Conservation (phyloP, 1,284 basidiomycete species). For the Abortiporus biennis region DNA sequence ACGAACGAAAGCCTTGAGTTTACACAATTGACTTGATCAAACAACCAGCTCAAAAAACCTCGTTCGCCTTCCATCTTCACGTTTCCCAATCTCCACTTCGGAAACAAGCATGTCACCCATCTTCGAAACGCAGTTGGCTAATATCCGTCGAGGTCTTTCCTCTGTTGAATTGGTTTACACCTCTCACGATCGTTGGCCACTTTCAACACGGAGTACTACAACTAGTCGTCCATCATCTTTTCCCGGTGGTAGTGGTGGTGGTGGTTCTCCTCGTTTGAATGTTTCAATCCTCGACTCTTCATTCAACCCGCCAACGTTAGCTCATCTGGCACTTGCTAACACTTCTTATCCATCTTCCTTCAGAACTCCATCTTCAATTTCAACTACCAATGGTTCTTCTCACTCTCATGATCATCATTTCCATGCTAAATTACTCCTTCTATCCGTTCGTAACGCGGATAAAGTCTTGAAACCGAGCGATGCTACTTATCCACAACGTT, state of each 20-base stretch:
- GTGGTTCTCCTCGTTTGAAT: constrained; percentile 37
- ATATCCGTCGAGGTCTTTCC: constrained; percentile 24
- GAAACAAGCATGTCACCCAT: no score
- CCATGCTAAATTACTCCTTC: constrained; percentile 76
- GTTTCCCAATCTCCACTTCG: no score
- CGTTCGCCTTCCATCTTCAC: no score
- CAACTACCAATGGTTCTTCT: constrained; percentile 1
- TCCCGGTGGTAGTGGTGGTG: constrained; percentile 36
- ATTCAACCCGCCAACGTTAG: constrained; percentile 90
- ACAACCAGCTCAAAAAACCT: no score
- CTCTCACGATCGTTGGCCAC: constrained; percentile 5
- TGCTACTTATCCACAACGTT: constrained; percentile 66
- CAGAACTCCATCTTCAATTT: background rate
- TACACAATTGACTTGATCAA: no score
- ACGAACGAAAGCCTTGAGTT: no score
- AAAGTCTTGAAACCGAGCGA: constrained; percentile 72
- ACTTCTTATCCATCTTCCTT: constrained; percentile 27
- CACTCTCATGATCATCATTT: constrained; percentile 28
- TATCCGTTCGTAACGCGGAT: constrained; percentile 88
- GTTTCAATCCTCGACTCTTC: constrained; percentile 84
- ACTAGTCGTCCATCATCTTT: constrained; percentile 19
- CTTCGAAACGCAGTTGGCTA: constrained; percentile 12
- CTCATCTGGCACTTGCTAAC: constrained; percentile 77
- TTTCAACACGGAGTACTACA: constrained; percentile 5
- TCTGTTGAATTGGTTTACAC: constrained; percentile 32